Percentiles rank a stretch among this genome's conserved stretches.
phyloP scores from a whole-genome alignment of 2,329 filamentous ascomycete genomes.

The Nemania bipapillata region DNA sequence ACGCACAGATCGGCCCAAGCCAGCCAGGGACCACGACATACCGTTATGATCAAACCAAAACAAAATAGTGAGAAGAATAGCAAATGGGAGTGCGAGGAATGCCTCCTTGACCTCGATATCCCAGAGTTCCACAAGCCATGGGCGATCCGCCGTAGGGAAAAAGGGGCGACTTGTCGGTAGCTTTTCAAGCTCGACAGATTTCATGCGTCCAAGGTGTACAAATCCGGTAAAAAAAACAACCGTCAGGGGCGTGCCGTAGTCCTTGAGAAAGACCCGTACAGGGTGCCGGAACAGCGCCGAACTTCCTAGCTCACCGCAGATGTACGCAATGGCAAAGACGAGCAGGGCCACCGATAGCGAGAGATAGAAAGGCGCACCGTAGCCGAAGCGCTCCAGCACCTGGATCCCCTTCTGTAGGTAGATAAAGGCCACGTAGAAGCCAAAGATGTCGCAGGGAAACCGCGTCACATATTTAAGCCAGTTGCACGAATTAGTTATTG shows the following conservation, averaged over 20 bases:
- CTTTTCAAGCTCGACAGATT: conserved; percentile 72
- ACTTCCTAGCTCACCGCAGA: conserved; percentile 78
- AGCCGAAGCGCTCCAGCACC: conserved; percentile 79
- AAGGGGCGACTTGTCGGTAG: conserved; percentile 83
- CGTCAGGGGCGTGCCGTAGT: conserved; percentile 86
- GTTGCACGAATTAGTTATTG: conserved; percentile 87
- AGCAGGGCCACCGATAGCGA: conserved; percentile 80
- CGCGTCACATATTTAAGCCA: conserved; percentile 87
- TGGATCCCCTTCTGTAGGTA: conserved; percentile 92
- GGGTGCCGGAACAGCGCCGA: conserved; percentile 79
- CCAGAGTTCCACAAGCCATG: conserved; percentile 87
- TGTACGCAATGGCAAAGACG: conserved; percentile 79
- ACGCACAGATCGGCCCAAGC: neutral
- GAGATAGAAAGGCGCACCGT: conserved; percentile 76
- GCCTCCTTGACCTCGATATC: conserved; percentile 76
- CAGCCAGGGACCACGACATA: conserved; percentile 51
- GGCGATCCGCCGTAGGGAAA: conserved; percentile 76
- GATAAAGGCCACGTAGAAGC: conserved; percentile 92
- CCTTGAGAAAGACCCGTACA: conserved; percentile 83
- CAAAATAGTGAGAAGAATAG: conserved; percentile 80
- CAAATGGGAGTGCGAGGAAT: conserved; percentile 89
- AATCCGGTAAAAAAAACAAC: conserved; percentile 91
- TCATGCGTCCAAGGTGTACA: conserved; percentile 85
- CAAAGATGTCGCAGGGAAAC: conserved; percentile 93
- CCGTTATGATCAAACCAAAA: conserved; percentile 93